Base-by-base conservation (phyloP, 176 grass and related monocot genomes). In the Musa itinerans region DNA sequence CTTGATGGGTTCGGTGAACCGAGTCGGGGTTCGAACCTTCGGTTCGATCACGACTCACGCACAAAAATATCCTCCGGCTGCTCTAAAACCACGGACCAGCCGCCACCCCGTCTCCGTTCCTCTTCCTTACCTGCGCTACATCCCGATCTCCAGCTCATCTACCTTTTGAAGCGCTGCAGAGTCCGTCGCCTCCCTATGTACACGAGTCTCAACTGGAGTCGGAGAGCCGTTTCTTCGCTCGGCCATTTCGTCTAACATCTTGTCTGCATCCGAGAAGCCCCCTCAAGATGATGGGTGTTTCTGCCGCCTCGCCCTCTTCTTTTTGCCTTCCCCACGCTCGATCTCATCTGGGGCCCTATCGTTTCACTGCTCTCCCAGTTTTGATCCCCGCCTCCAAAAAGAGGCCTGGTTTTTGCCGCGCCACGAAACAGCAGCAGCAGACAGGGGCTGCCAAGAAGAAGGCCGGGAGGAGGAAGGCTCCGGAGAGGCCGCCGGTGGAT, bases 401-500 rank as follows among this genome's bases (percentile, higher is more conserved):
- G 78, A 79, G 19, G 48, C 59, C 72, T 63, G 63, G 69, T 13
- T 70, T 20, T 51, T 50, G 13, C 50, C 51, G 53, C 16, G 14
- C 62, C 16, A 21, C 54, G 54, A 52, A 78, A 50, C 71, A 66
- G 52, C 34, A 71, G 56, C 72, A 74, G 54, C 75, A 75, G 61
- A 63, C 58, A 11, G 54, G 23, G 55, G 34, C 74, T 64, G 78
- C 26, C 69, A 84, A 53, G 79, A 85, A 82, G 79, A 57, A 75
- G 22, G 3, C 51, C 14, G 52, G 69, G 34, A 62, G 61, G 84
- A 81, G 74, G 79, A 82, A 75, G 54, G 54, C 76, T 75, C 79
- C 59, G 22, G 52, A 53, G 49, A 57, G 19, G 73, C 76, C 54
- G 24, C 53, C 27, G 54, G 69, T 73, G 9, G 81, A 72, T 3